phyloP scores from a whole-genome alignment of 2,329 filamentous ascomycete species.

The Orbilia blumenaviensis region DNA sequence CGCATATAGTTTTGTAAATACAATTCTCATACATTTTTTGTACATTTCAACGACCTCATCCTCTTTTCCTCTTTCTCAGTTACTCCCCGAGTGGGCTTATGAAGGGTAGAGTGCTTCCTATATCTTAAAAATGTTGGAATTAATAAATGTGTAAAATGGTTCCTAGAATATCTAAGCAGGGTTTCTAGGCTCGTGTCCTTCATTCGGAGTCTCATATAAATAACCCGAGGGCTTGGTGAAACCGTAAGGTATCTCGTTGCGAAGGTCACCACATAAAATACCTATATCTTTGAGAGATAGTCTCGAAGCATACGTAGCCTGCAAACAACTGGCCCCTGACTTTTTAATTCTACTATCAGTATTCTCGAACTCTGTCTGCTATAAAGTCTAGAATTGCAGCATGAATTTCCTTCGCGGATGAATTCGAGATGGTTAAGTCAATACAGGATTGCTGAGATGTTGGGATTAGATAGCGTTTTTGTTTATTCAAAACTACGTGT shows the following conservation, averaged over 20 bases:
- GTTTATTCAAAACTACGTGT: not conserved
- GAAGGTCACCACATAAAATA: not conserved
- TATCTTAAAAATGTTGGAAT: constrained; percentile 10
- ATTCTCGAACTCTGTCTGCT: constrained; percentile 11
- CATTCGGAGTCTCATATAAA: not conserved
- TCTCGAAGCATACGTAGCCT: not conserved
- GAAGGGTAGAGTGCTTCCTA: constrained; percentile 7
- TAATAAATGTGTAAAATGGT: not conserved
- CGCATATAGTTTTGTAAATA: not conserved
- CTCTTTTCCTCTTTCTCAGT: not conserved
- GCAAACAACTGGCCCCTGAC: not conserved
- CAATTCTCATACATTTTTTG: not conserved
- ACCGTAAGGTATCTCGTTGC: not conserved
- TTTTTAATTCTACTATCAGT: constrained; percentile 1
- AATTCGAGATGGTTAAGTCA: not conserved
- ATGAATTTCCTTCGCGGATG: not conserved
- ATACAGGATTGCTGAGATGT: not conserved
- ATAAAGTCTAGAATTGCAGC: not conserved
- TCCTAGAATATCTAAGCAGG: not conserved
- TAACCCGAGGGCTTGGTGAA: not conserved
- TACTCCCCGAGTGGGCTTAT: not conserved
- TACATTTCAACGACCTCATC: not conserved
- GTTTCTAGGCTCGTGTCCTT: not conserved
- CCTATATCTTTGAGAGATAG: not conserved
- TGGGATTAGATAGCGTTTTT: not conserved